Conservation (phyloP, 176 grass and related monocot genomes). For the Triticum dicoccoides region DNA sequence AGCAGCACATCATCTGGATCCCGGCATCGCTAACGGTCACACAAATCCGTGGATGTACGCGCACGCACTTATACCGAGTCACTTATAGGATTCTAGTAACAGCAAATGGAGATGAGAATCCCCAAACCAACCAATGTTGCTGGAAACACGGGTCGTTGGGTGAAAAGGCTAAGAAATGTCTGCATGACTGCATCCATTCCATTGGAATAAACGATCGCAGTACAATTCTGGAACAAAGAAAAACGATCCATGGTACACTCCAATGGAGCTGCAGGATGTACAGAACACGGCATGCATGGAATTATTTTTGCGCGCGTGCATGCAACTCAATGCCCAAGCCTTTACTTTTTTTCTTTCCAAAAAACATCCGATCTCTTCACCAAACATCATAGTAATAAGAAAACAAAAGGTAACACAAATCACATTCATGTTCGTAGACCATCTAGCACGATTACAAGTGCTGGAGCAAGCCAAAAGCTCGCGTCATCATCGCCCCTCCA, state of each 20-base stretch:
- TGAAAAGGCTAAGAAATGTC: background rate
- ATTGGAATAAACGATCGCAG: background rate
- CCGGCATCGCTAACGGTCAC: background rate
- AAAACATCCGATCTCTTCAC: too few relatives aligned
- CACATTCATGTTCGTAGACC: too few relatives aligned
- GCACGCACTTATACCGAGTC: background rate
- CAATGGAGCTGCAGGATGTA: background rate
- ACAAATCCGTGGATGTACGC: background rate
- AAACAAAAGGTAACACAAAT: too few relatives aligned
- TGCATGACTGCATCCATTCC: background rate
- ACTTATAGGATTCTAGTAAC: slow-evolving; percentile 33
- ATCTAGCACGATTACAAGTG: too few relatives aligned
- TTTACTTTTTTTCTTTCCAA: background rate
- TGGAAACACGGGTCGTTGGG: slow-evolving; percentile 35
- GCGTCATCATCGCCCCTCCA: too few relatives aligned
- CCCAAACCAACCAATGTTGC: background rate
- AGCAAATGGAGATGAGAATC: background rate
- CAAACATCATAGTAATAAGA: too few relatives aligned
- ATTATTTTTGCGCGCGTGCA: background rate
- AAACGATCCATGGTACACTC: background rate
- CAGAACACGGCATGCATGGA: background rate
- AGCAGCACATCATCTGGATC: background rate
- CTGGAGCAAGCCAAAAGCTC: too few relatives aligned
- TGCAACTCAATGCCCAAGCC: background rate
- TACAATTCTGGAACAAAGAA: background rate